Base-by-base conservation (phyloP, 257 asterid species). In the Rubia yunnanensis region DNA sequence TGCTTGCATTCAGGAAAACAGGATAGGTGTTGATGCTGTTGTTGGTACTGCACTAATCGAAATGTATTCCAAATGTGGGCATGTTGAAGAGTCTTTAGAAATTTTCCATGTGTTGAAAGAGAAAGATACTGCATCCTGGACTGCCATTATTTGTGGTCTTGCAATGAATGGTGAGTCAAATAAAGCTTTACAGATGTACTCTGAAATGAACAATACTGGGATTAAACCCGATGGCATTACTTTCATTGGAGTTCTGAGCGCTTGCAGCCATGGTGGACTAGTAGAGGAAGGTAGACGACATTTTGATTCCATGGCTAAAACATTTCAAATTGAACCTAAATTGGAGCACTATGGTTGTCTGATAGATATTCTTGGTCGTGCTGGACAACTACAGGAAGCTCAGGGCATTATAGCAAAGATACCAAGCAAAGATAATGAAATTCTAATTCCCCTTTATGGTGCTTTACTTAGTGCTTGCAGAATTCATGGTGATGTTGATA, bases 31-130 rank as follows among this genome's bases (percentile, higher is more conserved):
- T 30, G 86, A 86, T 73, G 79, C 85, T 23, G 82, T 88, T 65
- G 88, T 86, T 6, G 95, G 97, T 44, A 90, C 97, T 39, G 95
- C 97, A 59, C 86, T 88, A 22, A 81, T 86, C 64, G 95, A 90
- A 64, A 88, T 86, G 97, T 90, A 90, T 62, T 88, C 97, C 38
- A 88, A 90, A 78, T 90, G 97, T 49, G 96, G 97, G 65, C 77
- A 64, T 76, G 67, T 90, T 52, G 85, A 82, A 38, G 84, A 85
- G 70, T 84, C 96, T 31, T 41, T 80, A 67, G 72, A 77, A 55
- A 80, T 90, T 41, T 90, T 90, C 63, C 10, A 68, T 63, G 75
- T n/a, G 30, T 61, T 90, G 83, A 75, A 78, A 27, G 84, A 81
- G 70, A 90, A 76, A 71, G 97, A 90, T 31, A 69, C 86, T 10